Base-by-base conservation (phyloP, 345 rosid species). In the Eucalyptus sideroxylon region DNA sequence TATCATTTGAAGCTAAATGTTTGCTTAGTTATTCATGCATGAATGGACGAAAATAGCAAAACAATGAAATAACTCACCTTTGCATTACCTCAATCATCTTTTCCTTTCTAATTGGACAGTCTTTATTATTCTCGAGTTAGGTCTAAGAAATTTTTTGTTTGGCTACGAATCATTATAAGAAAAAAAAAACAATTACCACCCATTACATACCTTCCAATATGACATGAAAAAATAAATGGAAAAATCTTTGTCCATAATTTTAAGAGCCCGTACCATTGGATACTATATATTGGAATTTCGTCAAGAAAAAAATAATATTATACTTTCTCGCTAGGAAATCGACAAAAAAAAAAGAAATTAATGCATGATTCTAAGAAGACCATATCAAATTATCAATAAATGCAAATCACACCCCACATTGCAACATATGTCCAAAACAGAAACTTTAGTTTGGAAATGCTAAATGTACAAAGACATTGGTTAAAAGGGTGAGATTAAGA, bases 291-390 rank as follows among this genome's bases (percentile, higher is more conserved):
- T 59, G n/a, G 11, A 26, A 59, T 24, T 26, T 59, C 9, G 0
- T 13, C n/a, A 13, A 27, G 31, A 60, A 60, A 60, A 60, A 27
- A 6, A 60, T 60, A 13, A 60, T 60, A 27, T 27, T 62, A 62
- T 62, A 2, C 69, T 62, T 62, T 62, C 16, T 62, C 3, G 2
- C 8, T 27, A n/a, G 0, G 0, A 0, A 62, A 62, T 30, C 0
- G 9, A 30, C 16, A 62, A 62, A 1, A 62, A 62, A 27, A 30
- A 62, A 6, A 0, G n/a, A 60, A 27, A 56, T 24, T 24, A 62
- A 30, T 4, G 16, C 69, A 6, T 4, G 34, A 30, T 30, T 62
- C 34, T 30, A 62, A 62, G 17, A 62, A 30, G 4, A 30, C 3
- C 14, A 2, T 4, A 13, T 62, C 69, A 12, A 40, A 40, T 40